Evolutionary conservation across 805 yeast genomes (phyloP), one percentile per base, ranked within the genome.

Genomic region (Saturnispora ahearnii): DNA sequence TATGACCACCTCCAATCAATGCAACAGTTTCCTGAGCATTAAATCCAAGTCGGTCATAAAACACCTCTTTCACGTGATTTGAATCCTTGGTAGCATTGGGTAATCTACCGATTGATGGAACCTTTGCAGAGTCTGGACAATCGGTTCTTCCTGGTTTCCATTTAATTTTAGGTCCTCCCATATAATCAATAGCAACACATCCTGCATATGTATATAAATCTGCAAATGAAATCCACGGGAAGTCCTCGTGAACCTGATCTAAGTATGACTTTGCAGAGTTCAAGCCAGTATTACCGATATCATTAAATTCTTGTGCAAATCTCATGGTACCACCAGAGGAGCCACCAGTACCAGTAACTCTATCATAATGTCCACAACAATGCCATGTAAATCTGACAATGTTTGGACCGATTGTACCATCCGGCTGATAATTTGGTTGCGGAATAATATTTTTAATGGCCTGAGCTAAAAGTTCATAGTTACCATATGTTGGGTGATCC

Each of bases 131-230:
- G 52, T 74, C 81, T 2, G 63, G 66, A 52, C 74, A 67, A 62
- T 87, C 88, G 8, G 74, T 70, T 65, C 96, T 73, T 40, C 96
- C 96, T 7, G 93, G 83, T 66, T 80, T 81, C 96, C 96, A 88
- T 18, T 76, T 73, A 50, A 87, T 71, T 57, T 78, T 74, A 34
- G 95, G 95, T 5, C 95, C 95, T 26, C 84, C 84, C 68, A 84
- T 69, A 60, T 77, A 86, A 67, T 87, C 91, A 48, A 87, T 68
- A 1, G 91, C 93, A 42, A 74, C 79, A 37, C 82, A 88, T 47
- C 95, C 95, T 33, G 81, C 89, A 44, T 85, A 70, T 7, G 93
- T 84, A 71, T 83, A 86, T 57, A 87, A 70, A 65, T 87, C 96
- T 51, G 95, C 91, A 63, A 81, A 77, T 5, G 85, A 73, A 26